These are phyloP conservation scores for Termitomyces sp. DNA, from an alignment of 768 basidiomycete species.

Conservation along the genomic window DNA sequence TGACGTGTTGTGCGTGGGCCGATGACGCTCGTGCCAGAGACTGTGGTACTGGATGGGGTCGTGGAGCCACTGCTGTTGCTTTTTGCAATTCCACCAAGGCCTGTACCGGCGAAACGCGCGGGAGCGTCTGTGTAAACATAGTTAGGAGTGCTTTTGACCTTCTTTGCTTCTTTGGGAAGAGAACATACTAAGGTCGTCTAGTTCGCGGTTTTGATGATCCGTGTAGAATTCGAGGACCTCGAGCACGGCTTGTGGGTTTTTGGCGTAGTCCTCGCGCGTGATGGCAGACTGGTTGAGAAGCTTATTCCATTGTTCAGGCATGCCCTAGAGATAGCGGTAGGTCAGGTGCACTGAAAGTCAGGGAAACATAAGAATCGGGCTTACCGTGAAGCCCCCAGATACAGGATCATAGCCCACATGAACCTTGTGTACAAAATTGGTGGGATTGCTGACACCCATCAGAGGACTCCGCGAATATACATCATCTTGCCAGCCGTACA, in stretches of 20 bases:
- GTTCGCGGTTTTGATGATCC: conserved; percentile 93
- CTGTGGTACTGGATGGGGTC: conserved; percentile 17
- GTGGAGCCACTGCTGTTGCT: conserved; percentile 27
- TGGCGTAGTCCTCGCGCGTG: conserved; percentile 96
- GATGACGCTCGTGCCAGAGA: conserved; percentile 23
- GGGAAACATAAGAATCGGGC: conserved; percentile 25
- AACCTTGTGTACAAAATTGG: conserved; percentile 98
- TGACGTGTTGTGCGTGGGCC: conserved; percentile 29
- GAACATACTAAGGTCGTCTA: conserved; percentile 51
- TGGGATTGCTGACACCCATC: conserved; percentile 92
- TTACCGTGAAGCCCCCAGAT: conserved; percentile 89
- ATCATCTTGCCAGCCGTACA: conserved; percentile 99
- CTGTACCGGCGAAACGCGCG: conserved; percentile 89
- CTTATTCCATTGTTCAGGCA: conserved; percentile 97
- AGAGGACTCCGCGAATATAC: conserved; percentile 89
- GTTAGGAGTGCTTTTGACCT: conserved; percentile 14
- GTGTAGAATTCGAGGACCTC: conserved; percentile 99
- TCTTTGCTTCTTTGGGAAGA: conserved; percentile 14
- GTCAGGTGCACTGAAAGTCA: conserved; percentile 1
- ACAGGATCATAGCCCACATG: conserved; percentile 97
- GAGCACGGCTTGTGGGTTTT: conserved; percentile 94
- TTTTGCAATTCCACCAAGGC: conserved; percentile 72
- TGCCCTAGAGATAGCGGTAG: conserved; percentile 52
- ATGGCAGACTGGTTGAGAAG: conserved; percentile 97
- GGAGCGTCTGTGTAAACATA: conserved; percentile 43